Base-by-base conservation (phyloP, 345 rosid species). In the Ricinus communis region DNA sequence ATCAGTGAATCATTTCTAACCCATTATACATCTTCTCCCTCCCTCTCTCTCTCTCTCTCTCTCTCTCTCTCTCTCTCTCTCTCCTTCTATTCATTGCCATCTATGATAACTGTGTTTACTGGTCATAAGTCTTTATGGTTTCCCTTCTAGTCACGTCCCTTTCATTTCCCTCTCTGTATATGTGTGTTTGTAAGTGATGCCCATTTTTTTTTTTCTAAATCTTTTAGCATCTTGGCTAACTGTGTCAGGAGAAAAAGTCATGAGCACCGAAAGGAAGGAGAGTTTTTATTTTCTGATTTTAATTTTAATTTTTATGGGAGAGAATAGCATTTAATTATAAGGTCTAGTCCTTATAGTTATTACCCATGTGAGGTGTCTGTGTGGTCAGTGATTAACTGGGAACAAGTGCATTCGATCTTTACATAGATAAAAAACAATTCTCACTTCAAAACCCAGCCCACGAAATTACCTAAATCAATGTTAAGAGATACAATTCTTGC, bases 141-240 rank as follows among this genome's bases (percentile, higher is more conserved):
- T 80, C 81, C 65, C 80, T 77, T 76, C 81, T 64, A 77, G 91
- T 87, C 83, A 81, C 22, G 91, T 85, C 87, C 18, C 74, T 87
- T 79, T 86, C 90, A 57, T 49, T 41, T 18, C 54, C 38, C 47
- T 22, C 30, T 43, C 45, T 46, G 9, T 30, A 43, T 46, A n/a
- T 31, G 33, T 65, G 46, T 25, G 45, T 50, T 41, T 41, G 7
- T 62, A 5, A 47, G 22, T 15, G 53, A 58, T 58, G 47, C 24
- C 31, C 22, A 18, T 61, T 71, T 57, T 50, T 50, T 76, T 66
- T 70, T 71, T 68, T 58, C 40, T 38, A 8, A 2, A 4, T 57
- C 75, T 77, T 72, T 74, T 73, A 64, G 76, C 78, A 74, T 74
- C 65, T 60, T 65, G 16, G 66, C 68, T 70, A 69, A 65, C 36